These are phyloP conservation scores for Fragaria vesca DNA, from an alignment of 306 rosid species.

Conservation along the genomic window DNA sequence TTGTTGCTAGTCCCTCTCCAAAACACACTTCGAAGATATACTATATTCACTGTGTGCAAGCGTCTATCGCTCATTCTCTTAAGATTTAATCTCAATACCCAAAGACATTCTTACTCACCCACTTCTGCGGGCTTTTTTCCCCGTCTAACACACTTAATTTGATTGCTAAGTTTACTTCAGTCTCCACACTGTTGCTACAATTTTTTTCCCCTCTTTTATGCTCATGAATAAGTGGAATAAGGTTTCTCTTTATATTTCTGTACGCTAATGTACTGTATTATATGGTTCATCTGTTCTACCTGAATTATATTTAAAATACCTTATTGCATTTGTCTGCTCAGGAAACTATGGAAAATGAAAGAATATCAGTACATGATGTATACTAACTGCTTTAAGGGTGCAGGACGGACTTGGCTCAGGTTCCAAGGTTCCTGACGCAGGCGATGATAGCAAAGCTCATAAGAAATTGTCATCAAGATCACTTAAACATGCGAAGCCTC, in stretches of 20 bases:
- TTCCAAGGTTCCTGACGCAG: slow-evolving; percentile 41
- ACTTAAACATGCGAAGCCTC: slow-evolving; percentile 29
- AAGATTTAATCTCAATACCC: not conserved
- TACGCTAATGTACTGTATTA: not conserved
- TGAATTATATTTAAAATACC: not conserved
- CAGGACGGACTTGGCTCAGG: slow-evolving; percentile 43
- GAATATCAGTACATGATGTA: not conserved
- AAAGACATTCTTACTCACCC: not conserved
- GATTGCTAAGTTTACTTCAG: not conserved
- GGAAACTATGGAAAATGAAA: not conserved
- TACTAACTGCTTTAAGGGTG: slow-evolving; percentile 26
- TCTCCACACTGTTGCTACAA: not conserved
- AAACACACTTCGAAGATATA: slow-evolving; percentile 3
- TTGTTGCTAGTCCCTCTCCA: not conserved
- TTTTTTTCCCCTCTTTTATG: not conserved
- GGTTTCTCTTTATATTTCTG: not conserved
- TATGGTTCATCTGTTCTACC: slow-evolving; percentile 11
- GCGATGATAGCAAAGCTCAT: slow-evolving; percentile 33
- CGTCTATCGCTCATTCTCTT: not conserved
- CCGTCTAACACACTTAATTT: not conserved
- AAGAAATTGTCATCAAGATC: slow-evolving; percentile 35
- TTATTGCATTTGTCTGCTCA: not conserved
- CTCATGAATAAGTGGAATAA: not conserved
- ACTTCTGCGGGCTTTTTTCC: not conserved
- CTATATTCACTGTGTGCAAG: slow-evolving; percentile 1